Evolutionary conservation across 495 filamentous ascomycete species (phyloP).

Genomic region (Neurospora sp.): DNA sequence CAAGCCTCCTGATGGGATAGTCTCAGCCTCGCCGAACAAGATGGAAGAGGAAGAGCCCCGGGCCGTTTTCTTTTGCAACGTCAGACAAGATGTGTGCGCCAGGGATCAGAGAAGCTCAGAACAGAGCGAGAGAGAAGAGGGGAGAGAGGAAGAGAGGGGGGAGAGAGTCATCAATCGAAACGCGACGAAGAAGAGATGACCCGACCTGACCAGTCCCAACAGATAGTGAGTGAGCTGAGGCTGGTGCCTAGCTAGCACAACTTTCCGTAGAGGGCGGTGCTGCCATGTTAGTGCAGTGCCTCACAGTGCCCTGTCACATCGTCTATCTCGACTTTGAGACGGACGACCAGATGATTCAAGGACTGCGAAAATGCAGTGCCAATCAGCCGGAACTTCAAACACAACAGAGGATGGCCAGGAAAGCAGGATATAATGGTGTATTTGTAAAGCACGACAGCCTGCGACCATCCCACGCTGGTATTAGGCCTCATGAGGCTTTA

Average conservation of each 20-base stretch:
- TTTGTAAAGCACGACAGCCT: background rate
- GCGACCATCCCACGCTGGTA: background rate
- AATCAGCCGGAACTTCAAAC: conserved; percentile 6
- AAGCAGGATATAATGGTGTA: background rate
- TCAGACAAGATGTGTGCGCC: conserved; percentile 3
- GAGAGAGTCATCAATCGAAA: background rate
- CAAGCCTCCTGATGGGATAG: conserved; percentile 22
- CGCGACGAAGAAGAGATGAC: background rate
- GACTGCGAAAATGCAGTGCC: background rate
- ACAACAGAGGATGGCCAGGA: conserved; percentile 2
- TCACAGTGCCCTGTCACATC: background rate
- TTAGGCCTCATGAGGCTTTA: background rate
- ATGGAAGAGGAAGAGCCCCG: background rate
- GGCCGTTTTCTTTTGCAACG: background rate
- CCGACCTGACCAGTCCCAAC: background rate
- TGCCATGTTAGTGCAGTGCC: conserved; percentile 12
- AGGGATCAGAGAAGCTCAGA: conserved; percentile 3
- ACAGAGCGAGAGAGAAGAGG: conserved; percentile 3
- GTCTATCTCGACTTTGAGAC: conserved; percentile 13
- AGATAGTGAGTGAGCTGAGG: background rate
- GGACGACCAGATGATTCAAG: conserved; percentile 8
- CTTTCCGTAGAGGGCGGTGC: conserved; percentile 10
- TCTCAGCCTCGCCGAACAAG: background rate
- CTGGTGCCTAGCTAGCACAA: conserved; percentile 15
- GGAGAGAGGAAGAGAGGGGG: conserved; percentile 2